Percentiles rank a stretch among this genome's conserved stretches.
Conservation (phyloP, 2,329 filamentous ascomycete genomes). For the Microcyclospora pomicola region DNA sequence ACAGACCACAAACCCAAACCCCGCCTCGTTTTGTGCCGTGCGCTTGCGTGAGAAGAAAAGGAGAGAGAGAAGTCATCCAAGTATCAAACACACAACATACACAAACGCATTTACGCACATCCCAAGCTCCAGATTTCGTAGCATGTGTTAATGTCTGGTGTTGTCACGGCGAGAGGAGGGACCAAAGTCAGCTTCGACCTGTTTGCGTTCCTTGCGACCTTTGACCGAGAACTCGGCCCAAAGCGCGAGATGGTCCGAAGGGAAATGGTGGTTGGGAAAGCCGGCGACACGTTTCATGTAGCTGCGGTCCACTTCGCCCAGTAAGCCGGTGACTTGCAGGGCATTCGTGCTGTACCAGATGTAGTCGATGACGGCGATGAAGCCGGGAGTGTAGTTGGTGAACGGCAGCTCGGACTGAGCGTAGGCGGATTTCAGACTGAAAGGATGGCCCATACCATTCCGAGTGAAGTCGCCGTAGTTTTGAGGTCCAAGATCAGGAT, state of each 20-base stretch:
- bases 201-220: conserved; percentile 54
- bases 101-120: no score
- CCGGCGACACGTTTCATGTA: conserved; percentile 79
- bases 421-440: conserved; percentile 85
- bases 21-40: no score
- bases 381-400: conserved; percentile 94
- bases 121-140: no score
- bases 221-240: conserved; percentile 85
- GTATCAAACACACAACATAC: no score
- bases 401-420: conserved; percentile 77
- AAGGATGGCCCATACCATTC: conserved; percentile 86
- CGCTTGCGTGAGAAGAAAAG: no score
- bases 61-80: no score
- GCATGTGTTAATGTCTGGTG: background rate
- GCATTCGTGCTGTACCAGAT: conserved; percentile 95
- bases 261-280: conserved; percentile 90
- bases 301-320: conserved; percentile 73
- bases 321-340: conserved; percentile 66
- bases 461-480: conserved; percentile 89
- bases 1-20: no score
- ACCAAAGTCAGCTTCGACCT: conserved; percentile 24
- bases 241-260: conserved; percentile 80
- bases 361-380: conserved; percentile 85
- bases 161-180: conserved; percentile 2
- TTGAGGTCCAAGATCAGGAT: conserved; percentile 64